Base-by-base conservation (phyloP, 805 yeast genomes). In the Teunomyces pallodes region DNA sequence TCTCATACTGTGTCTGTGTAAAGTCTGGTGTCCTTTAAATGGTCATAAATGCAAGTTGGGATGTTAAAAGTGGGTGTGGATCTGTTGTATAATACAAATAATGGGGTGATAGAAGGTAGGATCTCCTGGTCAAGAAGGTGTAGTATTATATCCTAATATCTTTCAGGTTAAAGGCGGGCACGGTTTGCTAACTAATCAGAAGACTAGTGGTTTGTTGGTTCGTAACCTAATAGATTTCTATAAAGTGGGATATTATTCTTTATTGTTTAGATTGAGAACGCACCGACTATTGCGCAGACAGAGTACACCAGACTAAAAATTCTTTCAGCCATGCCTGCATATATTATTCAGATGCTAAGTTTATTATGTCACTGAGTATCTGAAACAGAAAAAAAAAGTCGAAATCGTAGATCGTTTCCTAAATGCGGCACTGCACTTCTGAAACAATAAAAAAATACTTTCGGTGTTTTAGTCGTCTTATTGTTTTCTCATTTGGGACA, bases 1-100 rank as follows among this genome's bases (percentile, higher is more conserved):
- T 53, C 65, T 63, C 74, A 68, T 69, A 27, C 24, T 33, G 14
- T 32, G 16, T 16, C 9, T 12, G 36, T 36, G 31, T 28, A 13
- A 32, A 8, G 9, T 32, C 3, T 13, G 14, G 14, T 20, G 3
- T 24, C n/a, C 13, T 38, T 29, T 38, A 38, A 13, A 12, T 26
- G 13, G 41, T 38, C 41, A 38, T 38, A 38, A 38, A 38, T 38
- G 41, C 41, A 38, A 38, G 30, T 2, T 38, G 29, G 26, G 13
- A 16, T 13, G 8, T n/a, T 32, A 6, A 9, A 20, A 20, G 24
- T 20, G 8, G 32, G 31, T 36, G 38, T 9, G 35, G 16, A 9
- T 26, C 28, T 26, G 42, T 27, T 6, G 14, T 30, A 35, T 32
- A 24, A 14, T 35, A 24, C 45, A 24, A 9, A 9, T 27, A 10